Percentiles rank a stretch among this genome's conserved stretches.
Conservation (phyloP, 768 basidiomycete genomes). For the Filobasidium wieringae region DNA sequence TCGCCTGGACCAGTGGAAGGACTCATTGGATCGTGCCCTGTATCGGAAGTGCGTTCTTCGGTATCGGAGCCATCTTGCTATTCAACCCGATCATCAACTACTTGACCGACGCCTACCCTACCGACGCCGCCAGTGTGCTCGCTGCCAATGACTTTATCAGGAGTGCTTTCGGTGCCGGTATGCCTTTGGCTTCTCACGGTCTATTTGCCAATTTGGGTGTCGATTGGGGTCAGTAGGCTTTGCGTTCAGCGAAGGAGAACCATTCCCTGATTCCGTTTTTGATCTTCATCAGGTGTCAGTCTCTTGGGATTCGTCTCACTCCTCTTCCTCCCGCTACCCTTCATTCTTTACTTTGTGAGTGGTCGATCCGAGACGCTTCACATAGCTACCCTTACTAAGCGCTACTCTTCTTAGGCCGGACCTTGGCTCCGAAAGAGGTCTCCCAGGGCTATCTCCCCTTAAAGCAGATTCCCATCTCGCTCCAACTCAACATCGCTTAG, state of each 20-base stretch:
- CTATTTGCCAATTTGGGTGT: slow-evolving; percentile 34
- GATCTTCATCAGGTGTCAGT: too few species aligned
- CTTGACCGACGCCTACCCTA: slow-evolving; percentile 25
- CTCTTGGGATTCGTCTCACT: slow-evolving; percentile 20
- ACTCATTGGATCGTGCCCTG: slow-evolving; percentile 30
- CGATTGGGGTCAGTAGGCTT: slow-evolving; percentile 21
- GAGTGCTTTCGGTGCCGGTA: slow-evolving; percentile 26
- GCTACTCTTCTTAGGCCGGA: background rate
- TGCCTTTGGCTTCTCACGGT: slow-evolving; percentile 31
- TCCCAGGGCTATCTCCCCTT: background rate
- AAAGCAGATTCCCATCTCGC: too few species aligned
- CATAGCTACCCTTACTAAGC: background rate
- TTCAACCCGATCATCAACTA: slow-evolving; percentile 27
- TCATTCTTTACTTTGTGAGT: slow-evolving; percentile 11
- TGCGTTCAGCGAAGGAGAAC: too few species aligned
- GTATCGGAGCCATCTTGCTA: slow-evolving; percentile 21
- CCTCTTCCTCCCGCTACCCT: slow-evolving; percentile 35
- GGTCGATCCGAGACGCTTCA: background rate
- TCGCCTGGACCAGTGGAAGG: slow-evolving; percentile 30
- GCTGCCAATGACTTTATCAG: slow-evolving; percentile 39
- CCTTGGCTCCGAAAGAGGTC: background rate
- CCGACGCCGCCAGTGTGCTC: slow-evolving; percentile 36
- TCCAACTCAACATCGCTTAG: too few species aligned
- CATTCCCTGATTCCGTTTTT: too few species aligned
- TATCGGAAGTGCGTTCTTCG: slow-evolving; percentile 19